phyloP scores from a whole-genome alignment of 2,329 filamentous ascomycete genomes.

The Aspergillus spinulosporus region DNA sequence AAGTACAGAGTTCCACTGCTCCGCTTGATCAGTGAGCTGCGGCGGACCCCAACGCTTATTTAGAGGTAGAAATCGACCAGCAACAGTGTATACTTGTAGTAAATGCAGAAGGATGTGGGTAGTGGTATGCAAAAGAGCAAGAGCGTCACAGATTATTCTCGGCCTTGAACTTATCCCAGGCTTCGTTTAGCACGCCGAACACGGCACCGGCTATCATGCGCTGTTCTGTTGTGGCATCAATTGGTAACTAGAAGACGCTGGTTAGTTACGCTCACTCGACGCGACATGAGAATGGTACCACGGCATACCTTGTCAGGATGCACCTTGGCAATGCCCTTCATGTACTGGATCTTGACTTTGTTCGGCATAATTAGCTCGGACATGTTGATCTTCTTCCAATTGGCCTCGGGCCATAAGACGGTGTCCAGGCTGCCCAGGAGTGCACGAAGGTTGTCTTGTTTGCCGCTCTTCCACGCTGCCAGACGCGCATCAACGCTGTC shows the following conservation, averaged over 20 bases:
- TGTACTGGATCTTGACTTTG: constrained; percentile 96
- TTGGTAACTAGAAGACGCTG: constrained; percentile 53
- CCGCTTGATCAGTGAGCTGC: background rate
- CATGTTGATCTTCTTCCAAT: constrained; percentile 96
- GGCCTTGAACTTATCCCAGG: constrained; percentile 67
- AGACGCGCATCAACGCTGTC: constrained; percentile 83
- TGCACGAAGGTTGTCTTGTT: constrained; percentile 87
- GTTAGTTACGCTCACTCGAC: background rate
- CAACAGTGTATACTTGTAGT: background rate
- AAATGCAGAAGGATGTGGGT: constrained; percentile 2
- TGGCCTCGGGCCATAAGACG: constrained; percentile 87
- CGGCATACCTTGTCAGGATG: constrained; percentile 91
- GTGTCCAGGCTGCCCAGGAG: constrained; percentile 81
- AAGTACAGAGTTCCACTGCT: background rate
- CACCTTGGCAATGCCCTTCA: constrained; percentile 98
- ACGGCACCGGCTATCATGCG: constrained; percentile 66
- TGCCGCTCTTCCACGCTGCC: constrained; percentile 80
- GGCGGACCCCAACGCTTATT: background rate
- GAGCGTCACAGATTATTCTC: constrained; percentile 58
- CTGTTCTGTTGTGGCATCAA: constrained; percentile 65
- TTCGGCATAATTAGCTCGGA: constrained; percentile 88
- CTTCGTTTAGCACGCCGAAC: constrained; percentile 65
- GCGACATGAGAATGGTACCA: constrained; percentile 17
- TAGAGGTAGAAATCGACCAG: background rate
- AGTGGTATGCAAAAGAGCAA: background rate